Percentiles rank a stretch among this genome's conserved stretches.
phyloP scores from a whole-genome alignment of 1,284 basidiomycete genomes.

The Cutaneotrichosporon arboriforme region DNA sequence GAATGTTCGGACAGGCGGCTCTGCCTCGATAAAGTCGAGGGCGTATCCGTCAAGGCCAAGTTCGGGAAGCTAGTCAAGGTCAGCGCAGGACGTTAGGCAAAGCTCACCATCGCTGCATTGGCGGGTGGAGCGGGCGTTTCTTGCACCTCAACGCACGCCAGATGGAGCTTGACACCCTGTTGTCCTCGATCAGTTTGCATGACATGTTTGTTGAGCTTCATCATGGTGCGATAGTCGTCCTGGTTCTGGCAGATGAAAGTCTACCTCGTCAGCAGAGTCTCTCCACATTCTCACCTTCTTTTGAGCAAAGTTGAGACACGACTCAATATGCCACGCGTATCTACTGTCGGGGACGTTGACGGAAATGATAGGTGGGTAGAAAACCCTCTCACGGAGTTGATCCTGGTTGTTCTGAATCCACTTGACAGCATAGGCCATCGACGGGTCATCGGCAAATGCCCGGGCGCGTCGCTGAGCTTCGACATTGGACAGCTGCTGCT shows the following conservation, averaged over 20 bases:
- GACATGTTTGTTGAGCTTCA: conserved; percentile 60
- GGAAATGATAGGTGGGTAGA: conserved; percentile 73
- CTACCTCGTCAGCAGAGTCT: too few species aligned
- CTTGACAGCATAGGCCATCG: conserved; percentile 59
- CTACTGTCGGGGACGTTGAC: conserved; percentile 62
- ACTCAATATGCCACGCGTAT: conserved; percentile 69
- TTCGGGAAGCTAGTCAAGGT: conserved; percentile 53
- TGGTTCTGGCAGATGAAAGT: conserved; percentile 80
- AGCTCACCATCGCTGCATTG: too few species aligned
- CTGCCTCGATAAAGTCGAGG: conserved; percentile 60
- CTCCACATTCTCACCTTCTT: conserved; percentile 66
- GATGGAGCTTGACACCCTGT: conserved; percentile 20
- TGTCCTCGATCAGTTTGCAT: conserved; percentile 1
- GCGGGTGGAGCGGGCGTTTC: conserved; percentile 23
- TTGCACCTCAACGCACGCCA: conserved; percentile 28
- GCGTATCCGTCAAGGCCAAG: conserved; percentile 78
- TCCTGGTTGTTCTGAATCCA: conserved; percentile 70
- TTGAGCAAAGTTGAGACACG: conserved; percentile 58
- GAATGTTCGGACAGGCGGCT: conserved; percentile 48
- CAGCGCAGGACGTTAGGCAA: neutral
- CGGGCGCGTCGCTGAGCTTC: conserved; percentile 50
- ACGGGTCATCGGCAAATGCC: conserved; percentile 53
- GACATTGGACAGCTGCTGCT: conserved; percentile 58
- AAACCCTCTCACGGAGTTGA: conserved; percentile 71
- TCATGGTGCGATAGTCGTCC: conserved; percentile 71